phyloP scores from a whole-genome alignment of 2,329 filamentous ascomycete genomes.

The Leptosphaerulina australis region DNA sequence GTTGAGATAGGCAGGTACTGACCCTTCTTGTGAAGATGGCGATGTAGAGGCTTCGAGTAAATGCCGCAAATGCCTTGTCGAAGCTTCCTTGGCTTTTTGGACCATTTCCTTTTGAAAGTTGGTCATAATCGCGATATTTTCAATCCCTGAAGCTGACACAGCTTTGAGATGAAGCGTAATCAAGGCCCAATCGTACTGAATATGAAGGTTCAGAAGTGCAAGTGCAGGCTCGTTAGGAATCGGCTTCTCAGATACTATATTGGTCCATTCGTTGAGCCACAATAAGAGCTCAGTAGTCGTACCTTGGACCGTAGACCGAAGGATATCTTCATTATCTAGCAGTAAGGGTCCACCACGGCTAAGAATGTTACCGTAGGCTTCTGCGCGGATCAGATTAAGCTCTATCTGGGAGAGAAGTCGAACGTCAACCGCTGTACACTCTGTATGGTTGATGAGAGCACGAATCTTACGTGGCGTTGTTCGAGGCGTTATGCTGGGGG shows the following conservation, averaged over 20 bases:
- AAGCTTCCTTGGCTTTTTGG: constrained; percentile 58
- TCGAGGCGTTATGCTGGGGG: constrained; percentile 47
- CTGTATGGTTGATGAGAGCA: constrained; percentile 52
- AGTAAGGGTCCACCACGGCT: constrained; percentile 15
- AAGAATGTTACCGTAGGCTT: constrained; percentile 35
- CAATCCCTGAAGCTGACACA: constrained; percentile 55
- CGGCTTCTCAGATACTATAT: constrained; percentile 30
- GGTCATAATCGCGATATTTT: constrained; percentile 60
- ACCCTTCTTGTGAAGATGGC: constrained; percentile 25
- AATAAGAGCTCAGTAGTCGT: constrained; percentile 37
- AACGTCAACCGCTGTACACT: constrained; percentile 57
- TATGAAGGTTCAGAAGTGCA: constrained; percentile 54
- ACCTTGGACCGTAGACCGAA: constrained; percentile 29
- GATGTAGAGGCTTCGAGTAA: constrained; percentile 47
- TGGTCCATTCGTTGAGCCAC: constrained; percentile 53
- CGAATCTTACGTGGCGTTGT: constrained; percentile 53
- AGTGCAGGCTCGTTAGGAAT: constrained; percentile 21
- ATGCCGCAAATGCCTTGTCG: constrained; percentile 58
- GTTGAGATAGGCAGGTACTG: constrained; percentile 51
- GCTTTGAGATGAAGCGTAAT: constrained; percentile 61
- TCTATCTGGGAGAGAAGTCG: constrained; percentile 61
- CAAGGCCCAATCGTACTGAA: constrained; percentile 61
- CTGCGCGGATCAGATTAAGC: constrained; percentile 51
- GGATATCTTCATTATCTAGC: constrained; percentile 24
- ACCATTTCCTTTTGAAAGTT: constrained; percentile 56